phyloP scores from a whole-genome alignment of 208 protist genomes.

The Leishmania lainsoni region DNA sequence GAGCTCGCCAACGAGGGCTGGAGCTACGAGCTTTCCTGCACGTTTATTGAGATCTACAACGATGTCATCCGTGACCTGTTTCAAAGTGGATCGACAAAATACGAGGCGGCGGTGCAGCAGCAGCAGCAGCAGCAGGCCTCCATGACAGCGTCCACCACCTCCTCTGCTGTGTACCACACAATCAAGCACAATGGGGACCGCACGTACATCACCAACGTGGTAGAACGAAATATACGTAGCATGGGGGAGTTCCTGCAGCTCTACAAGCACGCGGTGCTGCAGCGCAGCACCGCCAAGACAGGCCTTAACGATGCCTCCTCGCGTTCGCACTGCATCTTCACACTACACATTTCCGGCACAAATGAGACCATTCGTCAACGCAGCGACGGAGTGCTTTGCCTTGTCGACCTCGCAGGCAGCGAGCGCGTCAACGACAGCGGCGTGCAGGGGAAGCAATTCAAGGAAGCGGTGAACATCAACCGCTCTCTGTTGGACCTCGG shows the following conservation, averaged over 20 bases:
- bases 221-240: conserved; percentile 40
- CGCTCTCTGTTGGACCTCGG: conserved; percentile 87
- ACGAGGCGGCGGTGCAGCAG: conserved; percentile 41
- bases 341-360: conserved; percentile 66
- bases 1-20: conserved; percentile 77
- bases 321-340: conserved; percentile 92
- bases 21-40: conserved; percentile 72
- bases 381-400: conserved; percentile 78
- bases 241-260: conserved; percentile 70
- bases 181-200: conserved; percentile 66
- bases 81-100: conserved; percentile 55
- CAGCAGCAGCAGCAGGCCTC: conserved; percentile 12
- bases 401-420: conserved; percentile 95
- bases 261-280: conserved; percentile 61
- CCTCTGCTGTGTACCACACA: conserved; percentile 55
- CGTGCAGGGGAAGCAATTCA: conserved; percentile 83
- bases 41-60: conserved; percentile 94
- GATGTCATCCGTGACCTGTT: conserved; percentile 89
- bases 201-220: conserved; percentile 74
- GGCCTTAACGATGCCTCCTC: conserved; percentile 90
- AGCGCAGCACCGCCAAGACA: conserved; percentile 82
- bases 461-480: conserved; percentile 95
- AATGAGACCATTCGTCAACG: conserved; percentile 73
- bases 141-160: not conserved
- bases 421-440: conserved; percentile 92